A percentile compares a stretch with the other conserved stretches of the same genome.
Evolutionary conservation across 805 yeast genomes (phyloP).

Genomic region (Sugiyamaella smithiae): DNA sequence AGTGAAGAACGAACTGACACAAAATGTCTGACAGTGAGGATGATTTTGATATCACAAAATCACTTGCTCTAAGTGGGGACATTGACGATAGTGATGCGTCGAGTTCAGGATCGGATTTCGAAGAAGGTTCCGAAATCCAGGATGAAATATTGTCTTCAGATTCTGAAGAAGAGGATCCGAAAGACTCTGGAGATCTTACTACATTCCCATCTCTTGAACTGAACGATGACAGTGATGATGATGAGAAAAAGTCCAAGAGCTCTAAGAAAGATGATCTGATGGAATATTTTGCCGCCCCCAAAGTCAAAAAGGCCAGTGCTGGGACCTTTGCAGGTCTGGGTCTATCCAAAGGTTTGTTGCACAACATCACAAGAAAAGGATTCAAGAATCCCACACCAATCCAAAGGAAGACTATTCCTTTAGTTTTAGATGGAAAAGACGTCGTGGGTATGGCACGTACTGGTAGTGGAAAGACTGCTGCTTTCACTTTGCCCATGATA

Average conservation of each 20-base stretch:
- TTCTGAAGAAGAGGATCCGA: conserved; percentile 39
- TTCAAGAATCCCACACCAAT: conserved; percentile 96
- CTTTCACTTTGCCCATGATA: conserved; percentile 85
- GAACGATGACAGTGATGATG: conserved; percentile 40
- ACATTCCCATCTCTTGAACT: conserved; percentile 18
- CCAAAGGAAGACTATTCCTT: conserved; percentile 92
- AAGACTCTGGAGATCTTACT: background rate
- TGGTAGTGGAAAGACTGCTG: conserved; percentile 99
- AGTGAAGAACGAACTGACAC: no score
- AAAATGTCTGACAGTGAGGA: conserved; percentile 27
- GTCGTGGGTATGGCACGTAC: conserved; percentile 99
- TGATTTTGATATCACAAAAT: conserved; percentile 28
- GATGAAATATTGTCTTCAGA: conserved; percentile 41
- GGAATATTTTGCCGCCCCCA: conserved; percentile 23
- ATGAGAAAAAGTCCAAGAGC: conserved; percentile 34
- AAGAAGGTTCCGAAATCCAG: conserved; percentile 20
- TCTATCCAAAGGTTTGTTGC: conserved; percentile 64
- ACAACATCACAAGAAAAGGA: conserved; percentile 78
- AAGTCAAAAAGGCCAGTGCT: conserved; percentile 31
- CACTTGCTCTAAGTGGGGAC: conserved; percentile 22
- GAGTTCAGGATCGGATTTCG: conserved; percentile 16
- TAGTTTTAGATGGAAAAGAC: conserved; percentile 81
- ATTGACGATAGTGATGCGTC: conserved; percentile 13
- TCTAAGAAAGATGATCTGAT: conserved; percentile 7
- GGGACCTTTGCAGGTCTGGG: conserved; percentile 93